A percentile compares a stretch with the other conserved stretches of the same genome.
These are phyloP conservation scores for Arthrobotrys conoides DNA, from an alignment of 2,329 filamentous ascomycete species.

Conservation along the genomic window DNA sequence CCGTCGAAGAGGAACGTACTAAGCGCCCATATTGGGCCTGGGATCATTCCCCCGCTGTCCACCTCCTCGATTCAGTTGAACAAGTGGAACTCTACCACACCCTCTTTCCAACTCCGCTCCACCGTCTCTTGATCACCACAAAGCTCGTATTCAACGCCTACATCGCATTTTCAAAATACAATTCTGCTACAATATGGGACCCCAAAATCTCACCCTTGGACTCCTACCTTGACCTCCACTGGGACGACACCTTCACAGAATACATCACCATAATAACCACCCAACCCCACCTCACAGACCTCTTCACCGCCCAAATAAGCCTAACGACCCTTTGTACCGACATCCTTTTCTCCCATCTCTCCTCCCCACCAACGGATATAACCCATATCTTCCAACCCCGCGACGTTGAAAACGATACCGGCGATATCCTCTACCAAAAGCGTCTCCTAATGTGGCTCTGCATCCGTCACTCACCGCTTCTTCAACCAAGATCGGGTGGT, in stretches of 20 bases:
- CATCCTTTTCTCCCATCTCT: slow-evolving; percentile 35
- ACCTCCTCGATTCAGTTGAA: slow-evolving; percentile 28
- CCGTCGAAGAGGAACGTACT: slow-evolving; percentile 31
- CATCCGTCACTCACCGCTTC: slow-evolving; percentile 38
- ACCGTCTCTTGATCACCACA: slow-evolving; percentile 42
- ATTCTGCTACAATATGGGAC: neutral
- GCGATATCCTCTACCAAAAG: slow-evolving; percentile 27
- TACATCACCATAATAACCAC: slow-evolving; percentile 25
- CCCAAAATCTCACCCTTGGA: slow-evolving; percentile 28
- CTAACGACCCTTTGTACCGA: slow-evolving; percentile 30
- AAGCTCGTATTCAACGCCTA: slow-evolving; percentile 29
- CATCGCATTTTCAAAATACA: slow-evolving; percentile 1
- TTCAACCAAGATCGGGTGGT: neutral
- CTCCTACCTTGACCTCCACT: slow-evolving; percentile 37
- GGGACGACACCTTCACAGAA: slow-evolving; percentile 35
- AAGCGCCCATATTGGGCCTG: slow-evolving; percentile 34
- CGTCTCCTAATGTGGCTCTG: slow-evolving; percentile 55
- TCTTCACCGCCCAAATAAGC: slow-evolving; percentile 27
- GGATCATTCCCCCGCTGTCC: slow-evolving; percentile 23
- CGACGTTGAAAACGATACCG: slow-evolving; percentile 9
- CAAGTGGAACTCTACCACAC: slow-evolving; percentile 53
- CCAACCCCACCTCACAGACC: slow-evolving; percentile 25
- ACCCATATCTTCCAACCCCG: slow-evolving; percentile 45
- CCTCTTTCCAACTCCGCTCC: slow-evolving; percentile 30
- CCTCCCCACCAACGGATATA: slow-evolving; percentile 29